Base-by-base conservation (phyloP, 768 basidiomycete genomes). In the Amanita subjunquillea region DNA sequence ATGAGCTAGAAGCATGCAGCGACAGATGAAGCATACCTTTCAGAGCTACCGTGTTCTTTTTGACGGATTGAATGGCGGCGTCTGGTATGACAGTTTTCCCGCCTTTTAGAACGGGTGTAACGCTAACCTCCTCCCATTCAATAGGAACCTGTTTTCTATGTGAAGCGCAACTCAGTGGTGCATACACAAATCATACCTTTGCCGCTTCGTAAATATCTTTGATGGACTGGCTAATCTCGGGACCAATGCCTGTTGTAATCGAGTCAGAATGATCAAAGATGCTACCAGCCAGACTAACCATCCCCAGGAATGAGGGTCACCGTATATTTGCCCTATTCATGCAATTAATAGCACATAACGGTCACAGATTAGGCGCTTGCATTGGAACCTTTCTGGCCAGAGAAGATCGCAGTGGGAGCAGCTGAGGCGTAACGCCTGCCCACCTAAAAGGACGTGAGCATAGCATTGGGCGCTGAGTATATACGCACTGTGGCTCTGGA, bases 51-150 rank as follows among this genome's bases (percentile, higher is more conserved):
- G 95, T 97, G 72, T 98, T 98, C 73, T 85, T 90, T 75, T 87
- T 93, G 63, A 99, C 87, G 12, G 89, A 92, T 46, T 76, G 77
- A 57, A 99, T 92, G 32, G 96, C 94, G 54, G 69, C 69, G 56
- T 96, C 92, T 29, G 96, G 96, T 64, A 99, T 98, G 55, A 91
- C 91, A 46, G 93, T 96, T 77, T 97, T 96, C 47, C 96, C 96
- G 54, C 85, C 85, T 69, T 92, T 91, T 54, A 97, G 73, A 50
- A 95, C 80, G 10, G 96, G 96, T 6, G 91, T 87, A 45, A 99
- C 96, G 65, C 86, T 89, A 67, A 97, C 95, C 71, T 98, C 96
- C 68, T 99, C 96, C 96, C 96, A 99, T 71, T 91, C 79, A 62
- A 99, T 96, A 42, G 96, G 96, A 23, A 96, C 95, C 92, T 95